These are phyloP conservation scores for Geotrichum citri-aurantii DNA, from an alignment of 1,139 yeast species.

Conservation along the genomic window DNA sequence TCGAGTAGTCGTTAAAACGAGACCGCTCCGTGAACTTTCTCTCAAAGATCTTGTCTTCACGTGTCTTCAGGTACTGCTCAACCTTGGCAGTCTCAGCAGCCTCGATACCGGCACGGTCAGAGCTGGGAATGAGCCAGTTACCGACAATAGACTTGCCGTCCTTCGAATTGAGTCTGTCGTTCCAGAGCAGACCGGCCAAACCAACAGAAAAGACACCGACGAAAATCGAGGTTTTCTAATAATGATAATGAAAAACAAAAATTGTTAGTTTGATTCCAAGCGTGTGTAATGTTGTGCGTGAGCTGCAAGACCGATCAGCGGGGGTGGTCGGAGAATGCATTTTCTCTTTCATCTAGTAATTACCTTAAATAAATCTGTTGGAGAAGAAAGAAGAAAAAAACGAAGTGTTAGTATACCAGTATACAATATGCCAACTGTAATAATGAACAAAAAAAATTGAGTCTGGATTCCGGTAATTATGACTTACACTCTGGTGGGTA, in stretches of 20 bases:
- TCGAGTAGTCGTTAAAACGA: conserved; percentile 11
- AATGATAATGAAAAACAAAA: conserved; percentile 1
- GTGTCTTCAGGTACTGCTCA: conserved; percentile 1
- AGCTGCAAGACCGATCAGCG: not conserved
- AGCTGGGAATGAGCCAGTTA: conserved; percentile 26
- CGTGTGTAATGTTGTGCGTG: not conserved
- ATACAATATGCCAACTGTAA: no score
- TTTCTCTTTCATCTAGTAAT: not conserved
- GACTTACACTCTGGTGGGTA: conserved; percentile 15
- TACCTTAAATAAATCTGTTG: not conserved
- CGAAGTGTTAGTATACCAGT: not conserved
- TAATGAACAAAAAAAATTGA: no score
- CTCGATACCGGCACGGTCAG: conserved; percentile 21
- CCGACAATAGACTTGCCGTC: conserved; percentile 28
- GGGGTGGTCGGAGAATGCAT: not conserved
- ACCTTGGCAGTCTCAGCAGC: conserved; percentile 24
- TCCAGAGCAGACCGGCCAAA: conserved; percentile 26
- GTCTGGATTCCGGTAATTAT: not conserved
- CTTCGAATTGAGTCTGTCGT: conserved; percentile 26
- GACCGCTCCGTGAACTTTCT: conserved; percentile 12
- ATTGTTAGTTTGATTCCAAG: not conserved
- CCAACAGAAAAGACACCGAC: conserved; percentile 24
- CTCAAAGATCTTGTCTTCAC: conserved; percentile 12
- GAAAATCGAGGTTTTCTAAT: conserved; percentile 22
- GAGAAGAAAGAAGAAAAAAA: no score